Evolutionary conservation across 768 basidiomycete species (phyloP), one percentile per base, ranked within the genome.

Genomic region (Podaxis sp.): DNA sequence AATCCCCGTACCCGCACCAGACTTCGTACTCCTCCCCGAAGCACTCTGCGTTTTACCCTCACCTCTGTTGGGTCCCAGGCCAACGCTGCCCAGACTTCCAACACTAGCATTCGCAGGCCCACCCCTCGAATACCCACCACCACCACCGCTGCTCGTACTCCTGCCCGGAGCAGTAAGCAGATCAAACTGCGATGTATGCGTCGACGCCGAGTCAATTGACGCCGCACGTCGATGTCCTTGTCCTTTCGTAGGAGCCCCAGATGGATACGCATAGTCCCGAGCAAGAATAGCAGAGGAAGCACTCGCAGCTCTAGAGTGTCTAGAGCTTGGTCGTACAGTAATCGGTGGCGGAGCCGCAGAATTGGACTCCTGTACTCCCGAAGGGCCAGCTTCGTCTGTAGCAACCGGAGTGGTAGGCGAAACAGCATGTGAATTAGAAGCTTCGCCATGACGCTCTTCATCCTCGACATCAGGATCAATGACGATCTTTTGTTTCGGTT

Each of bases 391-490:
- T 5, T 28, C 51, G 7, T 36, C 35, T 14, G n/a, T 37, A 21
- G n/a, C 50, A 14, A 5, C 16, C 14, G n/a, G 40, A 42, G 13
- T 42, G 40, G 47, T 48, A 28, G 47, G 57, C 50, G 50, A 47
- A 51, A 35, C 23, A 35, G 48, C 21, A 7, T 21, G 42, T 13
- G 40, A 38, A 9, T 50, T n/a, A 21, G 52, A 18, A 63, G 59
- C 55, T 66, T 70, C 9, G 71, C 67, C 63, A 69, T 70, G 51
- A 70, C 70, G 51, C 61, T 73, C 18, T 7, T 16, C 42, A 18
- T 44, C 3, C 32, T 73, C 73, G 11, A 65, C 63, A 1, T 64
- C 63, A 16, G 74, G 75, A 60, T 76, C 74, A 40, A 74, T 73
- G 14, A 71, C 64, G 13, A 61, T 28, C 44, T 61, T 61, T 35